Evolutionary conservation across 352 stramenopile species (phyloP), one percentile per base, ranked within the genome.

Genomic region (Phytophthora cryptogea): DNA sequence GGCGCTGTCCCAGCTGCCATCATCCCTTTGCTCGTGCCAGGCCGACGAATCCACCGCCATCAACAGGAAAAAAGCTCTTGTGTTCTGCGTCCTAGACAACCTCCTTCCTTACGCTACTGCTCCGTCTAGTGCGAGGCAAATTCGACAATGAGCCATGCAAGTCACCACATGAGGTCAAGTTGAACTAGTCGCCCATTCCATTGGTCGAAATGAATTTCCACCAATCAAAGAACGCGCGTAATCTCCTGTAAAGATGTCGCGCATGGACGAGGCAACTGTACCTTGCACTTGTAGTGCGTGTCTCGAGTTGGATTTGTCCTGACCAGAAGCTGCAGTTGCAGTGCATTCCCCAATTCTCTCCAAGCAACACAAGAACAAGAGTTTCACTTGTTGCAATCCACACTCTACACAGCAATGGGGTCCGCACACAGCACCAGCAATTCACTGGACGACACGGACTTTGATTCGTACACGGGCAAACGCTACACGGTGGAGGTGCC

Each of bases 361-460:
- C 23, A 13, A 52, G 48, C 14, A 55, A 31, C 35, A 55, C 9
- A 33, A 37, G 16, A 28, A 9, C 33, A 27, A 28, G 33, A 27
- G 31, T 8, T 8, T 47, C 13, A 5, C 28, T 1, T 14, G 2
- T 13, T 28, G 4, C 13, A 23, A 32, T 13, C 31, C 11, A 54
- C 31, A 28, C 30, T n/a, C 26, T 17, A 33, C 14, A 27, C 30
- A 47, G 5, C 40, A 35, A 86, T 86, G 76, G 76, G 76, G 56
- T 68, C 61, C 16, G 65, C 44, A 48, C 62, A 67, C 48, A 82
- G 68, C 69, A 74, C 54, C 7, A 56, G 39, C 26, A 43, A 53
- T 40, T 53, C 58, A 26, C 66, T 86, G 60, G 67, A 51, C 54
- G 58, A 87, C 59, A 65, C 79, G 49, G 74, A 87, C 67, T 81